Evolutionary conservation across 306 rosid genomes (phyloP).

Genomic region (Prunus campanulata): DNA sequence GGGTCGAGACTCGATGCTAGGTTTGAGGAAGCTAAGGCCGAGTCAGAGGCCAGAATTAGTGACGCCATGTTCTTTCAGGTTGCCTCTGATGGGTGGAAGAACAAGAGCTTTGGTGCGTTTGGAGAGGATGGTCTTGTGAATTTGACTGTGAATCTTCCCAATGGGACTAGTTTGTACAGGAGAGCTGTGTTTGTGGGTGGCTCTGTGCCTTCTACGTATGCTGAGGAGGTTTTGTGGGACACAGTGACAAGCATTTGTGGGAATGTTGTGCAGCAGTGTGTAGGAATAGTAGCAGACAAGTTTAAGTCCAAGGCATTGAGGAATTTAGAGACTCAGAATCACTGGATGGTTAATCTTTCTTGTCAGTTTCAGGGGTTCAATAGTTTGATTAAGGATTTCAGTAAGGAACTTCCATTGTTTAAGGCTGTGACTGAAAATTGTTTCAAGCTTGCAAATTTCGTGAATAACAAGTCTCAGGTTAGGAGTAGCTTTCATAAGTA

Average conservation of each 20-base stretch:
- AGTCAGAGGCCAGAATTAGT: constrained; percentile 71
- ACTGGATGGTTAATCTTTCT: constrained; percentile 91
- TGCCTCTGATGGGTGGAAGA: constrained; percentile 80
- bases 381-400: constrained; percentile 67
- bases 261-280: constrained; percentile 69
- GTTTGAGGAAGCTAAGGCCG: constrained; percentile 71
- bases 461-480: constrained; percentile 63
- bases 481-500: constrained; percentile 65
- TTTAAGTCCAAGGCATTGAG: constrained; percentile 76
- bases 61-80: constrained; percentile 95
- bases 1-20: constrained; percentile 53
- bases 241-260: constrained; percentile 84
- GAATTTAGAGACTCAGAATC: constrained; percentile 77
- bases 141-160: constrained; percentile 77
- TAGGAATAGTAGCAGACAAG: constrained; percentile 88
- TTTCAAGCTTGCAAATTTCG: constrained; percentile 64
- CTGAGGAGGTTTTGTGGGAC: constrained; percentile 89
- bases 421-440: constrained; percentile 51
- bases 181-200: constrained; percentile 66
- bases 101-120: constrained; percentile 28
- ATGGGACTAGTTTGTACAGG: constrained; percentile 88
- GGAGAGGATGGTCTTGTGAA: constrained; percentile 62
- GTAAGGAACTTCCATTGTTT: constrained; percentile 69
- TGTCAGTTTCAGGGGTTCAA: constrained; percentile 81
- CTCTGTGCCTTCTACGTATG: constrained; percentile 68